phyloP scores from a whole-genome alignment of 78 protist genomes.

The Planoprotostelium fungivorum region DNA sequence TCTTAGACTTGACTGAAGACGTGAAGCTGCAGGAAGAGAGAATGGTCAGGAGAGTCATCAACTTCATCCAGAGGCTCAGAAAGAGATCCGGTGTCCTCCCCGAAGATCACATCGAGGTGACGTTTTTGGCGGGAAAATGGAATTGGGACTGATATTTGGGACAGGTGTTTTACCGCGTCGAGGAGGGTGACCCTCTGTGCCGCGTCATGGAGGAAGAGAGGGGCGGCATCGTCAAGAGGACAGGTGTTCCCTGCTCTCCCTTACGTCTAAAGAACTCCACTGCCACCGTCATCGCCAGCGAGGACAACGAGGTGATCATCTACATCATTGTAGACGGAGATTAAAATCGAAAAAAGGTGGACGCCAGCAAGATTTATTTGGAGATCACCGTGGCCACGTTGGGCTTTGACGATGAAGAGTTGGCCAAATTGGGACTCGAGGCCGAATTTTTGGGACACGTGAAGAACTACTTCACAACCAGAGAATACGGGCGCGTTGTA shows the following conservation, averaged over 20 bases:
- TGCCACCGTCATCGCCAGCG: not conserved
- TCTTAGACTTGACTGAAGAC: constrained; percentile 45
- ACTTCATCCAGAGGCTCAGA: constrained; percentile 86
- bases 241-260: not conserved
- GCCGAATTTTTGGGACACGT: not conserved
- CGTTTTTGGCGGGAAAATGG: not conserved
- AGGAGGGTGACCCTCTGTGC: not conserved
- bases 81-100: constrained; percentile 65
- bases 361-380: not conserved
- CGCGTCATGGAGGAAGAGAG: too few relatives aligned
- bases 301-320: not conserved
- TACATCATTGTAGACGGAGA: not conserved
- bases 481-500: not conserved
- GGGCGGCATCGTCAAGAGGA: not conserved
- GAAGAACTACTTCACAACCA: not conserved
- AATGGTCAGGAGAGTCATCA: constrained; percentile 75
- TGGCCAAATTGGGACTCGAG: not conserved
- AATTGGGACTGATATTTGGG: not conserved
- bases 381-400: not conserved
- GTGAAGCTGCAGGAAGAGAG: constrained; percentile 55
- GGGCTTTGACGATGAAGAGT: not conserved
- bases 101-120: constrained; percentile 36
- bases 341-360: not conserved
- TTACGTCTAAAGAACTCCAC: not conserved
- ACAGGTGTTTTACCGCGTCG: not conserved